Percentiles rank a stretch among this genome's conserved stretches.
Conservation (phyloP, 768 basidiomycete species). For the Astraeus odoratus region DNA sequence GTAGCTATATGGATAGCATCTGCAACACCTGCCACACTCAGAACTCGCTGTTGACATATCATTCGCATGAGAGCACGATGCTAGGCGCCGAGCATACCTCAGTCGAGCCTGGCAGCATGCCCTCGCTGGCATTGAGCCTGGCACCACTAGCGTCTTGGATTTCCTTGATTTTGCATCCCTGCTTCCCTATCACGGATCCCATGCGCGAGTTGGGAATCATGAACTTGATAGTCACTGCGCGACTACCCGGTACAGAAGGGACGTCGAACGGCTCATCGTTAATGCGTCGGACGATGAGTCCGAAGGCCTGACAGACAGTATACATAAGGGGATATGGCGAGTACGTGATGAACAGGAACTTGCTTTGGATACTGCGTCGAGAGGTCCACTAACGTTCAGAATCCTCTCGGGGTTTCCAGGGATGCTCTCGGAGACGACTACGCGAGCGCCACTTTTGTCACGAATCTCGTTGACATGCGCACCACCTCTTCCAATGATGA, state of each 20-base stretch:
- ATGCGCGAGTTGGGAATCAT: constrained; percentile 99
- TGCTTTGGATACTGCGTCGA: constrained; percentile 99
- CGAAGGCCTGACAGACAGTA: constrained; percentile 68
- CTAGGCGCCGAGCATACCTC: constrained; percentile 54
- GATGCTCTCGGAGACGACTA: constrained; percentile 97
- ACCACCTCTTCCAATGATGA: constrained; percentile 96
- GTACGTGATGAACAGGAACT: constrained; percentile 17
- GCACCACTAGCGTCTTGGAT: constrained; percentile 99
- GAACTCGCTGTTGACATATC: constrained; percentile 62
- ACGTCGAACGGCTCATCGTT: constrained; percentile 99
- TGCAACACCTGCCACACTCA: constrained; percentile 96
- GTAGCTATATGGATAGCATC: constrained; percentile 99
- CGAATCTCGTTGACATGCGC: constrained; percentile 97
- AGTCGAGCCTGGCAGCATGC: constrained; percentile 98
- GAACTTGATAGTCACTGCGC: constrained; percentile 98
- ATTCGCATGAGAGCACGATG: constrained; percentile 9
- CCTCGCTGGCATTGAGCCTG: constrained; percentile 91
- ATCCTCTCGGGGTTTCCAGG: constrained; percentile 99
- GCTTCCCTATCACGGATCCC: constrained; percentile 98
- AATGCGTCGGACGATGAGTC: constrained; percentile 95
- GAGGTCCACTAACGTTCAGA: constrained; percentile 89
- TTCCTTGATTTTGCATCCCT: constrained; percentile 97
- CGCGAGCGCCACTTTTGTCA: constrained; percentile 93
- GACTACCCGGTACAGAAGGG: constrained; percentile 94
- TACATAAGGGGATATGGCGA: constrained; percentile 1